Conservation (phyloP, 768 basidiomycete genomes). For the Hydnum rufescens region DNA sequence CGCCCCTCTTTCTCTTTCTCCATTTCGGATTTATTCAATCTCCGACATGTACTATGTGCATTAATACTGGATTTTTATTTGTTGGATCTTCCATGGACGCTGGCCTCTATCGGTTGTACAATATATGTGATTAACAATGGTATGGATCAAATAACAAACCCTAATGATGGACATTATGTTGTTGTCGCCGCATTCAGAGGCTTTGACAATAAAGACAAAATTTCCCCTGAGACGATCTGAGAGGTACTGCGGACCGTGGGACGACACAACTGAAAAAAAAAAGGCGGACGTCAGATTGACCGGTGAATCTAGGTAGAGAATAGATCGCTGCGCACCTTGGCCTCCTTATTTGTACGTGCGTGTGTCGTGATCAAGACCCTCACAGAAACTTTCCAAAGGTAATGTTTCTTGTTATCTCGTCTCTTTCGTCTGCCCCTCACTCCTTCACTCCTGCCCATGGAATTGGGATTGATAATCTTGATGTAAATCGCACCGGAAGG, state of each 20-base stretch:
- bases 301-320: not conserved
- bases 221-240: conserved; percentile 62
- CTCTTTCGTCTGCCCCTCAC: no score
- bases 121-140: not conserved
- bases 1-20: not conserved
- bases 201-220: conserved; percentile 32
- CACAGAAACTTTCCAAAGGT: no score
- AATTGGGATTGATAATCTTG: no score
- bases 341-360: no score
- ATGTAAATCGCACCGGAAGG: no score
- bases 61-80: not conserved
- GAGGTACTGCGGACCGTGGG: conserved; percentile 90
- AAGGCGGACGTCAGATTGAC: not conserved
- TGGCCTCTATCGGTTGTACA: no score
- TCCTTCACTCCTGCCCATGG: no score
- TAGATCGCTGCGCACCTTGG: no score
- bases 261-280: conserved; percentile 51
- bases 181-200: conserved; percentile 10
- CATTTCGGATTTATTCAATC: not conserved
- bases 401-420: no score
- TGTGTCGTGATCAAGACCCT: no score
- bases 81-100: no score
- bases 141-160: not conserved
- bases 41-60: not conserved
- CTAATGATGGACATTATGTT: not conserved